These are phyloP conservation scores for Selaginella moellendorffii DNA, from an alignment of 75 land plant genomes.

Conservation along the genomic window DNA sequence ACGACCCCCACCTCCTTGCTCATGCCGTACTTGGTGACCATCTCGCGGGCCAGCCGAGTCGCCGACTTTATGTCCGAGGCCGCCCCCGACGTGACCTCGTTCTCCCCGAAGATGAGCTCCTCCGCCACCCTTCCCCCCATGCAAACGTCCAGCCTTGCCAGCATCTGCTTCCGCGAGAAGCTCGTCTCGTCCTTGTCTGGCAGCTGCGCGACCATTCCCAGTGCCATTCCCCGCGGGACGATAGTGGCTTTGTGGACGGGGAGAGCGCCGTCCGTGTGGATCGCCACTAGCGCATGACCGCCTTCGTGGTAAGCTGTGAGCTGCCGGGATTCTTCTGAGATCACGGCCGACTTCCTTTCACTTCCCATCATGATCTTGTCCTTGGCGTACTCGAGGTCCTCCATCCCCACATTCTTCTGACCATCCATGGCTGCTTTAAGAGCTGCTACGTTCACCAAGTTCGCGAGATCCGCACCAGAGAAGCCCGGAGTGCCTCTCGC, in stretches of 20 bases:
- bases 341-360: constrained; percentile 92
- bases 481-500: constrained; percentile 98
- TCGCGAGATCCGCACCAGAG: constrained; percentile 97
- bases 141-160: constrained; percentile 82
- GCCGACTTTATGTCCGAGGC: constrained; percentile 80
- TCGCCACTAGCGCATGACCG: constrained; percentile 95
- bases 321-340: constrained; percentile 70
- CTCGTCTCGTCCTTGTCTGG: constrained; percentile 90
- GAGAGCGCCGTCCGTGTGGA: constrained; percentile 85
- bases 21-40: constrained; percentile 99
- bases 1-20: constrained; percentile 84
- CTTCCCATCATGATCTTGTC: constrained; percentile 99
- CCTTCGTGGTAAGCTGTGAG: constrained; percentile 95
- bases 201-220: constrained; percentile 95
- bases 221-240: constrained; percentile 83
- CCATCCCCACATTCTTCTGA: constrained; percentile 74
- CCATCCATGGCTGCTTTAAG: constrained; percentile 99
- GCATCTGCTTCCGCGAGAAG: constrained; percentile 86
- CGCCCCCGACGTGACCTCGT: constrained; percentile 88
- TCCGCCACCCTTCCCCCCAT: constrained; percentile 99
- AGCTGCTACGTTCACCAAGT: constrained; percentile 86
- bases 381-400: constrained; percentile 89
- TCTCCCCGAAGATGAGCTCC: constrained; percentile 95
- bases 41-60: constrained; percentile 66
- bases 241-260: constrained; percentile 99